phyloP scores from a whole-genome alignment of 208 protist species.

The Willaertia magna region DNA sequence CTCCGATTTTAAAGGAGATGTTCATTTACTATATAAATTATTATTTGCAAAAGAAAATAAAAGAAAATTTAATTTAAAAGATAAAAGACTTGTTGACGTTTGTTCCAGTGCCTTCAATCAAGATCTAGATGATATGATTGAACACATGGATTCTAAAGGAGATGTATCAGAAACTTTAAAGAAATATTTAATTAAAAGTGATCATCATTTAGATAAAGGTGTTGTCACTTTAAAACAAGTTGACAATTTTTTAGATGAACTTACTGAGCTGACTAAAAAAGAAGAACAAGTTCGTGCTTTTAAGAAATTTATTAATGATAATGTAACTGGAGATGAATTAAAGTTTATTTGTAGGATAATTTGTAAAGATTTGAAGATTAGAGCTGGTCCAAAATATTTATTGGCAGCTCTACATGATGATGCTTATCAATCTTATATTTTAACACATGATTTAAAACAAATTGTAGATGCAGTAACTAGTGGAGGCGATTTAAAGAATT shows the following conservation, averaged over 20 bases:
- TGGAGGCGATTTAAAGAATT: neutral
- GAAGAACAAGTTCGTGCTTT: conserved; percentile 26
- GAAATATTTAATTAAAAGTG: conserved; percentile 23
- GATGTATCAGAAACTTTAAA: conserved; percentile 47
- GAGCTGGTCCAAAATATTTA: neutral
- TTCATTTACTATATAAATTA: conserved; percentile 45
- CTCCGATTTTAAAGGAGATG: conserved; percentile 36
- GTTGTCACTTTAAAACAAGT: conserved; percentile 27
- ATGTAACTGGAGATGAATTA: neutral
- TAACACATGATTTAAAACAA: neutral
- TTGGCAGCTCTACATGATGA: neutral
- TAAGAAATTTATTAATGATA: conserved; percentile 16
- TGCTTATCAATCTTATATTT: neutral
- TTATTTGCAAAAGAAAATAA: conserved; percentile 51
- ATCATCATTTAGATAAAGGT: conserved; percentile 24
- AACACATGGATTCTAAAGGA: conserved; percentile 43
- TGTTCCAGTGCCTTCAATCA: conserved; percentile 32
- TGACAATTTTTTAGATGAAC: conserved; percentile 26
- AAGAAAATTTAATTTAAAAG: conserved; percentile 52
- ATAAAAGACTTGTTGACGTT: conserved; percentile 54
- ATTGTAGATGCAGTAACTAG: neutral
- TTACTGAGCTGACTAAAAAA: conserved; percentile 25
- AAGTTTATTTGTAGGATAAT: neutral
- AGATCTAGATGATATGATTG: conserved; percentile 33
- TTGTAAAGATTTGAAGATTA: neutral